Evolutionary conservation across 805 yeast species (phyloP).

Genomic region (Lipomyces lipofer): DNA sequence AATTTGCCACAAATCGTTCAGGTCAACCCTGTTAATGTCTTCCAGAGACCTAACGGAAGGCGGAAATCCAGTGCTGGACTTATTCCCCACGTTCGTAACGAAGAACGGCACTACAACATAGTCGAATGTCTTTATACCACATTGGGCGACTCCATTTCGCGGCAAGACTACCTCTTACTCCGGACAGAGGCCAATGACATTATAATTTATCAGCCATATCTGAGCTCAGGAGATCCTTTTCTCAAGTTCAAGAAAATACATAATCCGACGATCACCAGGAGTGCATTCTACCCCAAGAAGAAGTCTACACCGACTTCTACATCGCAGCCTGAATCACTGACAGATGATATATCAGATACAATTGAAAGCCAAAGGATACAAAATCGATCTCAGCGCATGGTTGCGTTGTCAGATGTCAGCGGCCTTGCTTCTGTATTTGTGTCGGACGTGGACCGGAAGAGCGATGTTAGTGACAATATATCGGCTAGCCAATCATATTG

Average conservation of each 20-base stretch:
- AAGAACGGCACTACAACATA: slow-evolving; percentile 8
- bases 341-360: no score
- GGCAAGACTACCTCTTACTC: slow-evolving; percentile 66
- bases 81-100: neutral
- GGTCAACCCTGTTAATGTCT: no score
- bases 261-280: no score
- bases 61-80: slow-evolving; percentile 24
- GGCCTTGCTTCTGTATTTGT: slow-evolving; percentile 64
- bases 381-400: slow-evolving; percentile 40
- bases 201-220: slow-evolving; percentile 59
- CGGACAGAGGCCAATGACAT: slow-evolving; percentile 83
- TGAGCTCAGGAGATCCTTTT: slow-evolving; percentile 25
- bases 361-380: no score
- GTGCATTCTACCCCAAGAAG: no score
- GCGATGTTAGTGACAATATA: neutral
- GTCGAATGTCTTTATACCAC: slow-evolving; percentile 56
- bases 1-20: no score
- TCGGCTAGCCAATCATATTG: slow-evolving; percentile 54
- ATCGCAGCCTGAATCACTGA: no score
- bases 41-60: no score
- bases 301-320: no score
- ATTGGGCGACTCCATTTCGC: slow-evolving; percentile 57
- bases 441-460: slow-evolving; percentile 39
- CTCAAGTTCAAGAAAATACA: slow-evolving; percentile 3
- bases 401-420: slow-evolving; percentile 57